These are phyloP conservation scores for Lentithecium fluviatile DNA, from an alignment of 495 filamentous ascomycete genomes.

Conservation along the genomic window DNA sequence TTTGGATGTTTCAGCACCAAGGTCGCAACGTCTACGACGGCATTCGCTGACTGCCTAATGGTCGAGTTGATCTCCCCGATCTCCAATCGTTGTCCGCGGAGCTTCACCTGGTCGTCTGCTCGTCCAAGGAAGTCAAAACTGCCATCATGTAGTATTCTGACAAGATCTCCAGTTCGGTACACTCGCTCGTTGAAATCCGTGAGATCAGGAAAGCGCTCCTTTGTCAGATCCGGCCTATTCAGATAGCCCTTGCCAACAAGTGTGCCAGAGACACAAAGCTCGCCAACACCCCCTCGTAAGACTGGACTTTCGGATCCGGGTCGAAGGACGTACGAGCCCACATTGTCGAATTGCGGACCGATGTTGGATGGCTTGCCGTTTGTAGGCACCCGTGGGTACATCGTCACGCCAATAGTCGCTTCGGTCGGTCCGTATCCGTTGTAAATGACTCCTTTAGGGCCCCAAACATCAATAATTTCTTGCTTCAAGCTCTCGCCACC, in stretches of 20 bases:
- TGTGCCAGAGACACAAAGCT: conserved; percentile 82
- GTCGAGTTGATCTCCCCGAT: conserved; percentile 72
- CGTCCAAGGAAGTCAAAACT: conserved; percentile 73
- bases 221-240: conserved; percentile 68
- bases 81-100: conserved; percentile 75
- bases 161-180: conserved; percentile 80
- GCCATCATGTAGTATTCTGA: conserved; percentile 66
- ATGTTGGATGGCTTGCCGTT: conserved; percentile 82
- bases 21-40: conserved; percentile 60
- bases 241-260: conserved; percentile 87
- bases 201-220: conserved; percentile 61
- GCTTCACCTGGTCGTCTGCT: conserved; percentile 76
- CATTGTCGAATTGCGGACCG: conserved; percentile 77
- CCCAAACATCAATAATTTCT: conserved; percentile 72
- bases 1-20: conserved; percentile 62
- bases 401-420: conserved; percentile 82
- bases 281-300: conserved; percentile 75
- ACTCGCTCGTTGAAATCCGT: conserved; percentile 52
- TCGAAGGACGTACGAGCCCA: conserved; percentile 74
- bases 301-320: conserved; percentile 67
- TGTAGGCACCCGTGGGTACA: conserved; percentile 67
- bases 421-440: conserved; percentile 87
- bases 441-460: conserved; percentile 61
- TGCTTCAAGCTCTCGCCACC: conserved; percentile 71
- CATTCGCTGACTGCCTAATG: conserved; percentile 51